Evolutionary conservation across 371 early-diverging fungal species (phyloP), one percentile per base, ranked within the genome.

Genomic region (Mortierella sp.): DNA sequence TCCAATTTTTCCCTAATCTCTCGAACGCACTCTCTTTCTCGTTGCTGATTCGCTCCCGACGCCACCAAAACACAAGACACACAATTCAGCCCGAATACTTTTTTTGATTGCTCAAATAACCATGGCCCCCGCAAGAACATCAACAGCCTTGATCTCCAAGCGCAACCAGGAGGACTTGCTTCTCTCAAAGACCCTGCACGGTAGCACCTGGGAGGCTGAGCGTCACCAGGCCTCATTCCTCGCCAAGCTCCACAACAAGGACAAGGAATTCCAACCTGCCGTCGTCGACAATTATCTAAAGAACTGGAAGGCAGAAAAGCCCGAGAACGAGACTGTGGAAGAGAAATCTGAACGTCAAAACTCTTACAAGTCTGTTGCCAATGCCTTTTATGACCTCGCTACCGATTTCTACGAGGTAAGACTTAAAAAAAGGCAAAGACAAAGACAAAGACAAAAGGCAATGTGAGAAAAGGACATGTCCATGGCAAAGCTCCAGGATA

Each of bases 351-450:
- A 87, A 67, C 84, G 94, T 64, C 74, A 83, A n/a, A 67, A 70
- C 57, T 84, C 88, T 61, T 93, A 92, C 82, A 92, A 91, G 64
- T 82, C 81, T 26, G 83, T 94, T 68, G 90, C 92, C 68, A 94
- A 94, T 82, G 87, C 92, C 45, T 94, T 91, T 74, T 94, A 94
- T 67, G 91, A 93, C 77, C 85, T 93, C 74, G 92, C 90, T 45
- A 94, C 94, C n/a, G 94, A 94, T 68, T 93, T 94, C 67, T 94
- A 93, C 82, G 93, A 92, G 84, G 89, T 89, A 81, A 60, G 62
- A 68, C 57, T 68, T 60, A 80, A 7, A 7, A 1, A 43, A 2
- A 9, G 43, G 23, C 9, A 5, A 2, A 0, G 15, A 57, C 28
- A 30, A 19, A 26, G 7, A 29, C 7, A 19, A 15, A 57, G 30